Conservation (phyloP, 192 early-diverging fungal species). For the Coemansia sp. region DNA sequence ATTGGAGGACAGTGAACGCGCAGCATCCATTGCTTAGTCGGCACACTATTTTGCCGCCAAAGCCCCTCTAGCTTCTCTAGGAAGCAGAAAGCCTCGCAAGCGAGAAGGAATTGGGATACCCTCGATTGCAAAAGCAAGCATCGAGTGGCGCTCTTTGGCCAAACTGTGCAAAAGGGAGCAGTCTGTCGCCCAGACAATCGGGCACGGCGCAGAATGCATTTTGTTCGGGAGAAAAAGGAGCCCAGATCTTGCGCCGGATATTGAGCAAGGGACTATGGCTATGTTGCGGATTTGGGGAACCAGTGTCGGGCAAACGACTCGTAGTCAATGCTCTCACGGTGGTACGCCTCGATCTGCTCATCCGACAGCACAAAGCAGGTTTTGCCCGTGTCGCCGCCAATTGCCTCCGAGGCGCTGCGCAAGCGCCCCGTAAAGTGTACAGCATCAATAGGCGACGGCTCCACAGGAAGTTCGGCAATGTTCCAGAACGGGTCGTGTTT, state of each 20-base stretch:
- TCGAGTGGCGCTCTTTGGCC: too few species aligned
- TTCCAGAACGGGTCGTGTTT: slow-evolving; percentile 39
- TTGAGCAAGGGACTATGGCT: slow-evolving; percentile 16
- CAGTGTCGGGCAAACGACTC: slow-evolving; percentile 49
- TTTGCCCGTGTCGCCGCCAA: slow-evolving; percentile 22
- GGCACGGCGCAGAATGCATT: too few species aligned
- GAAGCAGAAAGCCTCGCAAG: too few species aligned
- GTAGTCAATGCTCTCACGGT: slow-evolving; percentile 45
- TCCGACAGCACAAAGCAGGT: slow-evolving; percentile 43
- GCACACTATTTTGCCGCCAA: too few species aligned
- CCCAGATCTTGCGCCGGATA: neutral
- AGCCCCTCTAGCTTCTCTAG: too few species aligned
- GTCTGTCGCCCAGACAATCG: too few species aligned
- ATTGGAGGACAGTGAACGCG: too few species aligned
- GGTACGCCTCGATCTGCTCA: slow-evolving; percentile 46
- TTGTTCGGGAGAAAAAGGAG: too few species aligned
- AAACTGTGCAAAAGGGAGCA: too few species aligned
- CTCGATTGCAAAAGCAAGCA: too few species aligned
- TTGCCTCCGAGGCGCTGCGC: slow-evolving; percentile 35
- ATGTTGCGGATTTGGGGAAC: slow-evolving; percentile 41
- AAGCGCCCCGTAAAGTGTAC: slow-evolving; percentile 17
- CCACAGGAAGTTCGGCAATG: slow-evolving; percentile 44
- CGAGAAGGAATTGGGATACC: too few species aligned
- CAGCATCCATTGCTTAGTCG: too few species aligned
- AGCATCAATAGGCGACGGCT: slow-evolving; percentile 26